These are phyloP conservation scores for Aleurites moluccanus DNA, from an alignment of 441 rosid genomes.

Conservation along the genomic window DNA sequence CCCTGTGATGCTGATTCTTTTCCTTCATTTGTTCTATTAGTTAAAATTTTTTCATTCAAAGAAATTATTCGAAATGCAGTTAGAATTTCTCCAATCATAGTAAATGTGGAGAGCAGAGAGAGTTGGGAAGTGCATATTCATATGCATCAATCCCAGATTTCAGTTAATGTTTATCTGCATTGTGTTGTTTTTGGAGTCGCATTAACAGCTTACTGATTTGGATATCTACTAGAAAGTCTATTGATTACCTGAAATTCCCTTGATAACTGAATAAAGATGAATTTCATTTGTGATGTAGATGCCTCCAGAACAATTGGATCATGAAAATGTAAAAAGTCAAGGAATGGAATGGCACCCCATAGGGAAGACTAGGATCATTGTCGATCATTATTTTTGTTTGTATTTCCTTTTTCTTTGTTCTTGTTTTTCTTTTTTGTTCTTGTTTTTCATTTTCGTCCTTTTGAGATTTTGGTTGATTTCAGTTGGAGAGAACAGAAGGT, in stretches of 20 bases:
- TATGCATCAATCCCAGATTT: no score
- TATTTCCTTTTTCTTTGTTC: not conserved
- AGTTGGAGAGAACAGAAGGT: not conserved
- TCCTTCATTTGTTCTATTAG: not conserved
- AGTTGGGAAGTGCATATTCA: no score
- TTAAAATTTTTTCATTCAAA: not conserved
- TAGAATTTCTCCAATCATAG: not conserved
- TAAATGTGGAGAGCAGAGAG: no score
- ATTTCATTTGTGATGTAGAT: conserved; percentile 5
- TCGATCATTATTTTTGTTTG: not conserved
- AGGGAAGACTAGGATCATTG: not conserved
- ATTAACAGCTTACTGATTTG: not conserved
- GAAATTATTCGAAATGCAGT: not conserved
- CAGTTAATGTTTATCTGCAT: no score
- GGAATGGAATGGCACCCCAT: not conserved
- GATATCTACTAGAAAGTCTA: not conserved
- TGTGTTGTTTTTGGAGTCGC: not conserved
- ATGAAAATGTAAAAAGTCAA: not conserved
- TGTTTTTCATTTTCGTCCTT: not conserved
- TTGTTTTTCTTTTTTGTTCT: not conserved
- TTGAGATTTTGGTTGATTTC: not conserved
- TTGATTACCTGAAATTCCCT: not conserved
- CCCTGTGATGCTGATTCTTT: not conserved
- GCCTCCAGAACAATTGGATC: conserved; percentile 1
- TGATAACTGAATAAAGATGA: not conserved